phyloP scores from a whole-genome alignment of 495 filamentous ascomycete genomes.

The Penicillium simplicissimum region DNA sequence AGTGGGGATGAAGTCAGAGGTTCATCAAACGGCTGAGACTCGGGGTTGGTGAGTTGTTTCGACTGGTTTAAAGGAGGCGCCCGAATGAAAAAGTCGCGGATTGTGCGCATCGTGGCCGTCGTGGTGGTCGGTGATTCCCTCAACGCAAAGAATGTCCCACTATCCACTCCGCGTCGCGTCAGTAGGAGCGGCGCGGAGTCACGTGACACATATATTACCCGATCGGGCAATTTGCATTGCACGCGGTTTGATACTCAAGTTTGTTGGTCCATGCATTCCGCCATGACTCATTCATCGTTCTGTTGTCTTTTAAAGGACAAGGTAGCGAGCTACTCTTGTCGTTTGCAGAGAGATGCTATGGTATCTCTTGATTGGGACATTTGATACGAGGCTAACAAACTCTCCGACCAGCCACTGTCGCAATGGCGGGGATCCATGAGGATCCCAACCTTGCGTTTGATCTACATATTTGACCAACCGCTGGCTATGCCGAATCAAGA shows the following conservation, averaged over 20 bases:
- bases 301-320: not conserved
- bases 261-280: not conserved
- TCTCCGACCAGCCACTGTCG: conserved; percentile 3
- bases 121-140: conserved; percentile 9
- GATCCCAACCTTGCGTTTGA: conserved; percentile 10
- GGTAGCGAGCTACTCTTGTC: not conserved
- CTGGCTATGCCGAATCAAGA: not conserved
- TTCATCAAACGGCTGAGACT: not conserved
- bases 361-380: not conserved
- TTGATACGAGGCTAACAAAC: not conserved
- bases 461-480: conserved; percentile 5
- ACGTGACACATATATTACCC: conserved; percentile 19
- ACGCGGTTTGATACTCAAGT: not conserved
- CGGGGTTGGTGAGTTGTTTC: not conserved
- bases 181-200: conserved; percentile 18
- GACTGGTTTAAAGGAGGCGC: not conserved
- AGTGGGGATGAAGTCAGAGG: conserved; percentile 32
- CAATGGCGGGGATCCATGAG: conserved; percentile 3
- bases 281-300: not conserved
- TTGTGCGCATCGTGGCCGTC: conserved; percentile 27
- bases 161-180: conserved; percentile 26
- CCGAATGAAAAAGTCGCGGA: conserved; percentile 42
- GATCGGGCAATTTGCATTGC: not conserved
- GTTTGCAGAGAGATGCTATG: not conserved
- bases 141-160: conserved; percentile 4